Evolutionary conservation across 2,329 filamentous ascomycete species (phyloP).

Genomic region (Alternaria triticina): DNA sequence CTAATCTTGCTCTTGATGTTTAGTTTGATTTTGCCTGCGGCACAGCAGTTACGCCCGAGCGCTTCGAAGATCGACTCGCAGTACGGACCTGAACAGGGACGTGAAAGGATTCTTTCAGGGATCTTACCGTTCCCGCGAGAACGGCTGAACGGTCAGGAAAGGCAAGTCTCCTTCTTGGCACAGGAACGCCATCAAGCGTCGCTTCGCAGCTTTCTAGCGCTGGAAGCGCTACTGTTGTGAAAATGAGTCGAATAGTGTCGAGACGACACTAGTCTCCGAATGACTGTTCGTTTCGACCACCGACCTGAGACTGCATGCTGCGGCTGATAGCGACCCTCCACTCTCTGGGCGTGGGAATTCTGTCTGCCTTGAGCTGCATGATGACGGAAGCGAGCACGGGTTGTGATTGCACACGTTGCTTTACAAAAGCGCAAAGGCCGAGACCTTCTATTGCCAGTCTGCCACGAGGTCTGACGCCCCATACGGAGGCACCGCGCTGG

Average conservation of each 20-base stretch:
- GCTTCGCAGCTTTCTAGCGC: background rate
- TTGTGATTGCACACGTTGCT: slow-evolving; percentile 22
- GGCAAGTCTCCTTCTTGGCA: slow-evolving; percentile 13
- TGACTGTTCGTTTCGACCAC: slow-evolving; percentile 22
- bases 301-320: slow-evolving; percentile 15
- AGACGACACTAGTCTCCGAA: slow-evolving; percentile 8
- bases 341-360: slow-evolving; percentile 7
- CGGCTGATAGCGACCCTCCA: slow-evolving; percentile 16
- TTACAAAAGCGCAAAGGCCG: slow-evolving; percentile 22
- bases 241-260: slow-evolving; percentile 1
- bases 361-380: slow-evolving; percentile 35
- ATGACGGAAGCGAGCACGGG: slow-evolving; percentile 23
- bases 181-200: slow-evolving; percentile 6
- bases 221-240: background rate
- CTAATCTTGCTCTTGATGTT: background rate
- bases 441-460: slow-evolving; percentile 23
- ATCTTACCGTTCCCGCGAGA: slow-evolving; percentile 20
- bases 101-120: slow-evolving; percentile 14
- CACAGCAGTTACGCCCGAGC: slow-evolving; percentile 13
- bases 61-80: slow-evolving; percentile 9
- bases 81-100: slow-evolving; percentile 7
- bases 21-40: background rate
- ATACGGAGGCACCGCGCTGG: slow-evolving; percentile 15
- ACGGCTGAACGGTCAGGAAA: slow-evolving; percentile 6
- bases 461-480: slow-evolving; percentile 33